Conservation (phyloP, 495 filamentous ascomycete genomes). For the Penicillium daleae region DNA sequence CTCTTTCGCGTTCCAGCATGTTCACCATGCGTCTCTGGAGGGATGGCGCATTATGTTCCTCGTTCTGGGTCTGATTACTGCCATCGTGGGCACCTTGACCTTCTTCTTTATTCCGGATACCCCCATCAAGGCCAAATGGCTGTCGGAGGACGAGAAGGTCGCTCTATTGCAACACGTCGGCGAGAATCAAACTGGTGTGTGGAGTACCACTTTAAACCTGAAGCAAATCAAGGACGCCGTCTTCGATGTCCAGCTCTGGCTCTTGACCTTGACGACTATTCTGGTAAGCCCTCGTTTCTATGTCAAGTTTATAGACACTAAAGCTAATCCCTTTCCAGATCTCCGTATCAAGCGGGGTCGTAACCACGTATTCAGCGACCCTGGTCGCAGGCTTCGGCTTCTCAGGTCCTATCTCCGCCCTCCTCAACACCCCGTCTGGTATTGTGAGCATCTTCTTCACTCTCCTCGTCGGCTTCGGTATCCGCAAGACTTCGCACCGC, state of each 20-base stretch:
- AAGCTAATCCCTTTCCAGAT: constrained; percentile 24
- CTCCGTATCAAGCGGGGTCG: constrained; percentile 62
- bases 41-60: constrained; percentile 71
- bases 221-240: constrained; percentile 40
- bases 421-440: constrained; percentile 68
- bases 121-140: constrained; percentile 59
- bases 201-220: constrained; percentile 45
- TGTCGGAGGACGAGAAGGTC: constrained; percentile 57
- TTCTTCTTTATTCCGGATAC: constrained; percentile 63
- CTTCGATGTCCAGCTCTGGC: constrained; percentile 41
- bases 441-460: constrained; percentile 61
- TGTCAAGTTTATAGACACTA: neutral
- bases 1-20: constrained; percentile 56
- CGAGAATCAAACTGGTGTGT: constrained; percentile 63
- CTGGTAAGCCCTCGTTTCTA: constrained; percentile 20
- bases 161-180: constrained; percentile 43
- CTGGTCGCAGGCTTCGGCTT: constrained; percentile 63
- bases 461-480: constrained; percentile 52
- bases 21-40: constrained; percentile 36
- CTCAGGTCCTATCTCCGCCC: constrained; percentile 52
- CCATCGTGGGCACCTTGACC: constrained; percentile 53
- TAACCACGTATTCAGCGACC: constrained; percentile 64
- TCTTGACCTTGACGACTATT: constrained; percentile 41
- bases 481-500: constrained; percentile 48
- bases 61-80: constrained; percentile 61